Evolutionary conservation across 1,284 basidiomycete genomes (phyloP).

Genomic region (Ustilago loliicola): DNA sequence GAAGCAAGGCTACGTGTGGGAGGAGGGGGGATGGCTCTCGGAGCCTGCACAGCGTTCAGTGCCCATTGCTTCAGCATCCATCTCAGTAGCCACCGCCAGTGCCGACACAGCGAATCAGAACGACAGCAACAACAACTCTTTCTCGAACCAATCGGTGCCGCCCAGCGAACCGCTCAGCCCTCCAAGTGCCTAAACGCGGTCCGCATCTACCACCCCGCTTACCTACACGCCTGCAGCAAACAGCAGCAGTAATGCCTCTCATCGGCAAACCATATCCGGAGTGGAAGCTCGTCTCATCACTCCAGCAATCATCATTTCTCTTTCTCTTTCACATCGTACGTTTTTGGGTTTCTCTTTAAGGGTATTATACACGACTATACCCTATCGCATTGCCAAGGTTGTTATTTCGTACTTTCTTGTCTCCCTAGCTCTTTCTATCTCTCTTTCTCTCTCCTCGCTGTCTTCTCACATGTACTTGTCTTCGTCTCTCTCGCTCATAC

Average conservation of each 20-base stretch:
- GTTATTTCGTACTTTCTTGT: background rate
- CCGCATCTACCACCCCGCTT: background rate
- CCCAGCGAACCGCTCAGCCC: conserved; percentile 13
- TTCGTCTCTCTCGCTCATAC: conserved; percentile 4
- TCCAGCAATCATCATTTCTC: conserved; percentile 3
- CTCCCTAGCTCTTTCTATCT: conserved; percentile 7
- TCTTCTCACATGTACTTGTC: conserved; percentile 17
- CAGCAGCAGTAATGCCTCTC: background rate
- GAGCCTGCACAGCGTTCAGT: conserved; percentile 52
- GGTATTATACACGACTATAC: conserved; percentile 33
- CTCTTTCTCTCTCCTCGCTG: conserved; percentile 6
- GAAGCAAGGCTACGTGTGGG: conserved; percentile 60
- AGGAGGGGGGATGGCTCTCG: conserved; percentile 65
- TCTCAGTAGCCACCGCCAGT: conserved; percentile 17
- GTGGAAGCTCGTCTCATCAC: background rate
- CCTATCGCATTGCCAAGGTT: conserved; percentile 12
- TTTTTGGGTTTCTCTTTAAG: conserved; percentile 9
- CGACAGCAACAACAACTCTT: conserved; percentile 3
- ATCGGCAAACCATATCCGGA: background rate
- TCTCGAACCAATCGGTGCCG: background rate
- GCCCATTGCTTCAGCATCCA: conserved; percentile 16
- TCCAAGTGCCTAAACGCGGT: conserved; percentile 24
- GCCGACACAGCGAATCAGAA: background rate
- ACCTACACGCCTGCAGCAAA: background rate
- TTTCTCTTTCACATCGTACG: background rate